A percentile compares a stretch with the other conserved stretches of the same genome.
These are phyloP conservation scores for Boletus reticuloceps DNA, from an alignment of 768 basidiomycete genomes.

Conservation along the genomic window DNA sequence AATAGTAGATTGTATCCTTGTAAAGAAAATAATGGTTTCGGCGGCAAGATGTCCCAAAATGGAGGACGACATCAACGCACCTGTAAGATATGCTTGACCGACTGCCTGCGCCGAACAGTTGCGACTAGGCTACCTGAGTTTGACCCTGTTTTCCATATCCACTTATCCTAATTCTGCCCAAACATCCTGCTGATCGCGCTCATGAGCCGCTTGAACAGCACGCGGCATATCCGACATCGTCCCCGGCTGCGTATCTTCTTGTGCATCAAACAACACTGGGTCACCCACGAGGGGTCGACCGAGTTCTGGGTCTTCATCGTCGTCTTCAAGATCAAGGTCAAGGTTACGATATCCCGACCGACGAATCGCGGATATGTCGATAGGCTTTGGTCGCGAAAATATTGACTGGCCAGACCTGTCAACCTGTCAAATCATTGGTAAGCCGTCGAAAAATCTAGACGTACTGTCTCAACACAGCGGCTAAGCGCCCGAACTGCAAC, in stretches of 20 bases:
- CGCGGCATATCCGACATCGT: conserved; percentile 57
- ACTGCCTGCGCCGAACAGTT: not conserved
- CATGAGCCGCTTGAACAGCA: conserved; percentile 49
- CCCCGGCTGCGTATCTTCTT: conserved; percentile 31
- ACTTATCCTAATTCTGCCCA: conserved; percentile 65
- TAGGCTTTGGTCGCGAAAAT: conserved; percentile 82
- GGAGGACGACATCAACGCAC: not conserved
- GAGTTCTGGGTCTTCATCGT: conserved; percentile 54
- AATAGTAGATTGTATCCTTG: no score
- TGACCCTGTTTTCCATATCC: not conserved
- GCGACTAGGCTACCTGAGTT: not conserved
- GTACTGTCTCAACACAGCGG: conserved; percentile 91
- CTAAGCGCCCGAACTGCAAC: conserved; percentile 88
- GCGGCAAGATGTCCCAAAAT: not conserved
- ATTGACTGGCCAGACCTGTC: conserved; percentile 83
- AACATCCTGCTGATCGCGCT: conserved; percentile 64
- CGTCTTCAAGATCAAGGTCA: conserved; percentile 71
- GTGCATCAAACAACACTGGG: conserved; percentile 63
- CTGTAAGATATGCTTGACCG: not conserved
- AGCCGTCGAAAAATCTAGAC: conserved; percentile 29
- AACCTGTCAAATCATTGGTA: conserved; percentile 8
- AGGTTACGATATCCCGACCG: conserved; percentile 58
- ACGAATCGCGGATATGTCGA: conserved; percentile 73
- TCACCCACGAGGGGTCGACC: conserved; percentile 57
- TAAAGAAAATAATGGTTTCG: no score